Evolutionary conservation across 192 early-diverging fungal species (phyloP), one percentile per base, ranked within the genome.

Genomic region (Linnemannia exigua): DNA sequence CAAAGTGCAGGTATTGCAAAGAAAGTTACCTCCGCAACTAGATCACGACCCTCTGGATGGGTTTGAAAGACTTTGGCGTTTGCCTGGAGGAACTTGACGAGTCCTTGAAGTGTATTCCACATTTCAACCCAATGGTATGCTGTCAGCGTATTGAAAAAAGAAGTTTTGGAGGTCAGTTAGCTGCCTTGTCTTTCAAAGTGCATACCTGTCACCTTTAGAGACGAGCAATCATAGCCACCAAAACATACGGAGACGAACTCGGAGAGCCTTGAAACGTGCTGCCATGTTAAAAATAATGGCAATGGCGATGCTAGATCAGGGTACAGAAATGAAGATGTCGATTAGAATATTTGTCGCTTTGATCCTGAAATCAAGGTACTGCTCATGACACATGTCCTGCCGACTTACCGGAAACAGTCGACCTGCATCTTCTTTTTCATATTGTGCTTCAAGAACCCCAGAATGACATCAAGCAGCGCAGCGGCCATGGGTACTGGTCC

Each of bases 111-210:
- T 0, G 89, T 82, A 38, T 88, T 88, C 91, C 91, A 92, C 74
- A 92, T 70, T 70, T 90, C 88, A 15, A 75, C 66, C 91, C 91
- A 92, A 54, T 92, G 90, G 74, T 92, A 92, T 28, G 82, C 90
- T 92, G 81, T 33, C 14, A 7, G 58, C n/a, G n/a, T n/a, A 20
- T 67, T 3, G 67, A 37, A 36, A 50, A 38, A 28, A 47, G 9
- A 6, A 15, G 28, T 22, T 3, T 15, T 33, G 22, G 50, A 6
- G 35, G 41, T 22, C 9, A 9, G 41, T 82, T 77, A 82, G 77
- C 82, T 1, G 14, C 16, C 3, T 20, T 3, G 2, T 22, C 22
- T 28, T 15, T 67, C 15, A 9, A 44, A 12, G 19, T 41, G 12
- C 6, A 33, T 15, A 46, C 4, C n/a, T n/a, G 5, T 72, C 41